Conservation (phyloP, 495 filamentous ascomycete genomes). For the Sordaria brevicollis region DNA sequence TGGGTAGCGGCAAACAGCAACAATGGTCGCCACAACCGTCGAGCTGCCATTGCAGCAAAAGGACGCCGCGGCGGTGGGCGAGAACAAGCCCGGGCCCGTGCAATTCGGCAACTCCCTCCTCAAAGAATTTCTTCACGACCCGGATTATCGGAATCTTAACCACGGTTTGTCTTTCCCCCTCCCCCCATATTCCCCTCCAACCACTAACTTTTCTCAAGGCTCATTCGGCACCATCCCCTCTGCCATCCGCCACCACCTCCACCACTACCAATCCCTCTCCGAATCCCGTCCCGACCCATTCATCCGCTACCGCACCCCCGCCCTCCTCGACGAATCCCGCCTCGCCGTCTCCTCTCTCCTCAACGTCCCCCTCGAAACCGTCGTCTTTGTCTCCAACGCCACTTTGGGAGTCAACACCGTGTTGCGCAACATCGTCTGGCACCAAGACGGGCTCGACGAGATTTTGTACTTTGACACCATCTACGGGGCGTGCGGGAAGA, state of each 20-base stretch:
- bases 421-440: conserved; percentile 56
- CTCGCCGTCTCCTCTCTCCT: conserved; percentile 52
- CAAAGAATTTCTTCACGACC: conserved; percentile 63
- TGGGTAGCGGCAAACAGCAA: not conserved
- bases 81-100: not conserved
- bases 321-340: conserved; percentile 53
- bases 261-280: conserved; percentile 43
- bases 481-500: conserved; percentile 66
- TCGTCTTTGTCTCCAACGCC: conserved; percentile 75
- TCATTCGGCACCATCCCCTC: conserved; percentile 71
- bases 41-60: not conserved
- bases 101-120: conserved; percentile 50
- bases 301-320: conserved; percentile 51
- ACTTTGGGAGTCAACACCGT: conserved; percentile 74
- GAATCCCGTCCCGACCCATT: conserved; percentile 66
- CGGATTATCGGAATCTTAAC: conserved; percentile 63
- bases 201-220: conserved; percentile 27
- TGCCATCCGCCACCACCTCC: conserved; percentile 45
- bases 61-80: too few species aligned
- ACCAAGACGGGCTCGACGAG: conserved; percentile 43
- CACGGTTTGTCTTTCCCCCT: conserved; percentile 47
- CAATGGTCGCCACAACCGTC: not conserved
- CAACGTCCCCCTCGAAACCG: conserved; percentile 46
- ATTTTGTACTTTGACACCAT: conserved; percentile 64
- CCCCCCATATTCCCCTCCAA: not conserved